Evolutionary conservation across 768 basidiomycete genomes (phyloP).

Genomic region (Pluteus cervinus): DNA sequence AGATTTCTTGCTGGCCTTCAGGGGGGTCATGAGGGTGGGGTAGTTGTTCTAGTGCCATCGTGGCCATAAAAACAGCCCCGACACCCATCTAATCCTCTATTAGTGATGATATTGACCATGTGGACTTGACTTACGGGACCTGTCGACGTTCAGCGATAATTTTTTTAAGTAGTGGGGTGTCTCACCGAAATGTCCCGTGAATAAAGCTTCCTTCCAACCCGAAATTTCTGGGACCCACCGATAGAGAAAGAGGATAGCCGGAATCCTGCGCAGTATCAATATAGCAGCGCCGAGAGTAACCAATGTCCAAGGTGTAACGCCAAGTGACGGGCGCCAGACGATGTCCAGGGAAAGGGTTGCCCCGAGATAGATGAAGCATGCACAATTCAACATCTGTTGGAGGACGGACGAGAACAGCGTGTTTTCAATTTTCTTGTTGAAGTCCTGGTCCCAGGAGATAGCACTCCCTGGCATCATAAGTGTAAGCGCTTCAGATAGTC

Average conservation of each 20-base stretch:
- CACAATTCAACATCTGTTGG: conserved; percentile 80
- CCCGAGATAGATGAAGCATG: conserved; percentile 79
- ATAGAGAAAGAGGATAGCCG: conserved; percentile 70
- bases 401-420: conserved; percentile 88
- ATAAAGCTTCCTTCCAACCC: conserved; percentile 82
- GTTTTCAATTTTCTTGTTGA: conserved; percentile 74
- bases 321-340: conserved; percentile 51
- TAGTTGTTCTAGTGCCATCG: conserved; percentile 59
- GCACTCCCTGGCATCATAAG: conserved; percentile 53
- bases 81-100: conserved; percentile 92
- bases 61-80: conserved; percentile 83
- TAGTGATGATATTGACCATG: too few species aligned
- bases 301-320: conserved; percentile 67
- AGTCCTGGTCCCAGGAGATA: conserved; percentile 88
- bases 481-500: not conserved
- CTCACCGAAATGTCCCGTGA: conserved; percentile 85
- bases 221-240: conserved; percentile 83
- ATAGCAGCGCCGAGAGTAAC: conserved; percentile 62
- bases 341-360: conserved; percentile 74
- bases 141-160: conserved; percentile 3
- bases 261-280: conserved; percentile 74
- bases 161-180: not conserved
- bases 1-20: conserved; percentile 58
- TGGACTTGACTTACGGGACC: too few species aligned
- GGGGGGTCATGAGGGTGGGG: conserved; percentile 56